Percentiles rank a stretch among this genome's conserved stretches.
These are phyloP conservation scores for Maudiozyma humilis DNA, from an alignment of 1,139 yeast genomes.

Conservation along the genomic window DNA sequence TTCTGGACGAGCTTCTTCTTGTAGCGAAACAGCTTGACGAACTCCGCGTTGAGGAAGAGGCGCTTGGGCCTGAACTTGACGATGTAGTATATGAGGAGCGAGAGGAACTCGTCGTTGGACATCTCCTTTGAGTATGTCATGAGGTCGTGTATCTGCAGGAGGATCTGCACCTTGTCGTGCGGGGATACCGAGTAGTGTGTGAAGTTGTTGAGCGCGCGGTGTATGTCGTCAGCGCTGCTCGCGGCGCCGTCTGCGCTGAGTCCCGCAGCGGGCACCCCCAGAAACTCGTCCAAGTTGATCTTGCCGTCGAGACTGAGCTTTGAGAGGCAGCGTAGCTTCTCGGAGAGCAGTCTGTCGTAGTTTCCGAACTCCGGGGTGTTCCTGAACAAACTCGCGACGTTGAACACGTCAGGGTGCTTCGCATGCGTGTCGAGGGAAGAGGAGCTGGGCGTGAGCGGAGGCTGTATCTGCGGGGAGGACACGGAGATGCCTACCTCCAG, in stretches of 20 bases:
- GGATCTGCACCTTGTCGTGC: slow-evolving; percentile 22
- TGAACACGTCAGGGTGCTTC: slow-evolving; percentile 12
- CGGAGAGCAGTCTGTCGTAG: slow-evolving; percentile 22
- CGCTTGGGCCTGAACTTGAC: slow-evolving; percentile 38
- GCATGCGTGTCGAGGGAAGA: no score
- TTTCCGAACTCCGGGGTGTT: slow-evolving; percentile 28
- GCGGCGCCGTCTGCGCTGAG: no score
- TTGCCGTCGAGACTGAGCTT: slow-evolving; percentile 16
- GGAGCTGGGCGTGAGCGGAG: no score
- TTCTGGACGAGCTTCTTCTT: slow-evolving; percentile 41
- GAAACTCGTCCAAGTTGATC: slow-evolving; percentile 21
- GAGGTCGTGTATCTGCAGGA: slow-evolving; percentile 23
- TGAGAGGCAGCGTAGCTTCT: slow-evolving; percentile 19
- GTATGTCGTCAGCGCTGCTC: slow-evolving; percentile 13
- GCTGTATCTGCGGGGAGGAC: slow-evolving; percentile 10
- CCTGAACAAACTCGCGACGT: slow-evolving; percentile 21
- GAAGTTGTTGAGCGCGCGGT: slow-evolving; percentile 14
- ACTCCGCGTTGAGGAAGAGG: slow-evolving; percentile 43
- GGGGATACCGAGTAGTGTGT: slow-evolving; percentile 24
- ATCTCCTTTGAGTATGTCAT: slow-evolving; percentile 20
- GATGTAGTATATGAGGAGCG: slow-evolving; percentile 45
- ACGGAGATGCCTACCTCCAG: slow-evolving; percentile 29
- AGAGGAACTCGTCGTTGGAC: slow-evolving; percentile 44
- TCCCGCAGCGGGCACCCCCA: slow-evolving; percentile 16
- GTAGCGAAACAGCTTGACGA: slow-evolving; percentile 50